Conservation (phyloP, 495 filamentous ascomycete species). For the Lasiosphaeria miniovina region DNA sequence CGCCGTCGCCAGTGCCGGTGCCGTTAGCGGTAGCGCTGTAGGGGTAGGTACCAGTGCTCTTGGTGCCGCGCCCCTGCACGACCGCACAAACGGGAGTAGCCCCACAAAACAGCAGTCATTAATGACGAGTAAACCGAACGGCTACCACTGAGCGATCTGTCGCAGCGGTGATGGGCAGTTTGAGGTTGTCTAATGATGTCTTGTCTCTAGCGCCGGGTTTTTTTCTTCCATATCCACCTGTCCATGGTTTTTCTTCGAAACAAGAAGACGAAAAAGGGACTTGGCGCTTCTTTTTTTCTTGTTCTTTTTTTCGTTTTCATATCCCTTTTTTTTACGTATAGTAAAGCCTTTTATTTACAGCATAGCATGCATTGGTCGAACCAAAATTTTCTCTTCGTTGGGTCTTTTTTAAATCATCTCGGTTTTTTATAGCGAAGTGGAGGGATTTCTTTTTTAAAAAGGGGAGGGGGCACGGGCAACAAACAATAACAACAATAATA, state of each 20-base stretch:
- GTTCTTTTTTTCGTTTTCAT: too few relatives aligned
- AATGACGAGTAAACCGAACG: constrained; percentile 1
- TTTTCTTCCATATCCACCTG: background rate
- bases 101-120: constrained; percentile 24
- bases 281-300: background rate
- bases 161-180: background rate
- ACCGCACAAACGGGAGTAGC: constrained; percentile 19
- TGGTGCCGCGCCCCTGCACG: background rate
- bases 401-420: background rate
- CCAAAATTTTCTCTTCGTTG: background rate
- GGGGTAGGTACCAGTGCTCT: too few relatives aligned
- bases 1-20: background rate
- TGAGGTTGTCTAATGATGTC: background rate
- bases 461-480: too few relatives aligned
- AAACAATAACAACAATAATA: too few relatives aligned
- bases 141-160: background rate
- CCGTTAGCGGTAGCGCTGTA: too few relatives aligned
- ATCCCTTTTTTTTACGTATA: background rate
- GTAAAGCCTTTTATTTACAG: background rate
- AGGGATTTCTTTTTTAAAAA: too few relatives aligned
- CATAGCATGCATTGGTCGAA: constrained; percentile 2
- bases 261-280: background rate
- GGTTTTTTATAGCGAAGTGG: too few relatives aligned
- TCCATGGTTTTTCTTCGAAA: background rate
- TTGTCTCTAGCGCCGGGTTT: background rate